A percentile compares a stretch with the other conserved stretches of the same genome.
Conservation (phyloP, 768 basidiomycete species). For the Podaxis sp. region DNA sequence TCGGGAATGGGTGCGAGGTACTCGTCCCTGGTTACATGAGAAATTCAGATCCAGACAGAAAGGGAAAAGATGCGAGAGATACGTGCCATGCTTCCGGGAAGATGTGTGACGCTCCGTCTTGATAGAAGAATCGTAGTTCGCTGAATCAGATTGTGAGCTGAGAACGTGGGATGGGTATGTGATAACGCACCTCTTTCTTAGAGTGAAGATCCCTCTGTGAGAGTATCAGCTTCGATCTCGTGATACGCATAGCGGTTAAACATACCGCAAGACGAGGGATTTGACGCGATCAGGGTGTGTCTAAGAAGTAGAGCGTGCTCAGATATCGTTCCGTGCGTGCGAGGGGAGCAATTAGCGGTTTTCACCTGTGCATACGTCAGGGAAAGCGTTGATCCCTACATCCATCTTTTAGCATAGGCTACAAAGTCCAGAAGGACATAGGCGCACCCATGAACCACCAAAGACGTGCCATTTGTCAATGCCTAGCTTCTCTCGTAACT, state of each 20-base stretch:
- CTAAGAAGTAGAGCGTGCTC: slow-evolving; percentile 32
- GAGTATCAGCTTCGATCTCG: background rate
- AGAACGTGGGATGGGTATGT: background rate
- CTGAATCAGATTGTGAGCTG: slow-evolving; percentile 24
- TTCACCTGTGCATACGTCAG: slow-evolving; percentile 82
- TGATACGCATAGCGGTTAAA: background rate
- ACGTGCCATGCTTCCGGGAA: slow-evolving; percentile 86
- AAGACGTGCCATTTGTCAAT: slow-evolving; percentile 94
- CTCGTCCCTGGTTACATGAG: slow-evolving; percentile 60
- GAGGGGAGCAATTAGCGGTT: background rate
- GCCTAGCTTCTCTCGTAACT: slow-evolving; percentile 67
- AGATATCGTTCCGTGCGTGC: background rate
- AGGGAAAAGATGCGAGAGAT: no score
- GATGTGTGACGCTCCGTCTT: slow-evolving; percentile 76
- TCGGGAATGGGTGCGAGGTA: slow-evolving; percentile 82
- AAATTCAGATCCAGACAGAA: background rate
- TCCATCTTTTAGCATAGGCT: background rate
- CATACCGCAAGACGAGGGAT: slow-evolving; percentile 73
- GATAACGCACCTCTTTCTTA: slow-evolving; percentile 63
- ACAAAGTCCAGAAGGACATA: background rate
- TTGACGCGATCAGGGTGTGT: slow-evolving; percentile 80
- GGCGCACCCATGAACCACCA: slow-evolving; percentile 87
- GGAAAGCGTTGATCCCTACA: slow-evolving; percentile 81
- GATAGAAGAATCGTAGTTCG: slow-evolving; percentile 92
- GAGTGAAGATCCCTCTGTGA: slow-evolving; percentile 81